Evolutionary conservation across 1,284 basidiomycete genomes (phyloP).

Genomic region (Fomitopsis pinicola): DNA sequence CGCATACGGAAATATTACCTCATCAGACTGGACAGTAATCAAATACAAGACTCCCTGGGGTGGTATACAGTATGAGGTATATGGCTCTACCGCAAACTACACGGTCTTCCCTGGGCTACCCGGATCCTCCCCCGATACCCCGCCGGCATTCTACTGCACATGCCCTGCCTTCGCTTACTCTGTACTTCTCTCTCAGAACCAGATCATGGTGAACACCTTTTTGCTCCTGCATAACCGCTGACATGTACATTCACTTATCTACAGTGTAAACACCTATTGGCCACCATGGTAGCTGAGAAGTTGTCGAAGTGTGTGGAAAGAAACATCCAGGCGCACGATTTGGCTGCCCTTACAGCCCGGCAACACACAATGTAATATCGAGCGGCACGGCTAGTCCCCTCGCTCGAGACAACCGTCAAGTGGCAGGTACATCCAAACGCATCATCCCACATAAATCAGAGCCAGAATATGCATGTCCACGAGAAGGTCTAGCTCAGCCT

Average conservation of each 20-base stretch:
- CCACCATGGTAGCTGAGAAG: slow-evolving; percentile 51
- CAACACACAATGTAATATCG: slow-evolving; percentile 7
- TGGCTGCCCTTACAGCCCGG: slow-evolving; percentile 28
- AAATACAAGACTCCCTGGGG: slow-evolving; percentile 55
- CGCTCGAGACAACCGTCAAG: no score
- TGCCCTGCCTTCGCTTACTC: slow-evolving; percentile 68
- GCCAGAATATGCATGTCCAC: no score
- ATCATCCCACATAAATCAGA: no score
- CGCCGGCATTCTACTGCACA: slow-evolving; percentile 55
- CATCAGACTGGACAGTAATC: slow-evolving; percentile 37
- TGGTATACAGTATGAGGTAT: slow-evolving; percentile 56
- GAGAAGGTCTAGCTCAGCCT: no score
- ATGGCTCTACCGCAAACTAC: slow-evolving; percentile 61
- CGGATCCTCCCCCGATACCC: slow-evolving; percentile 22
- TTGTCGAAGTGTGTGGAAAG: slow-evolving; percentile 49
- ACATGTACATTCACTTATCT: neutral
- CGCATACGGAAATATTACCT: neutral
- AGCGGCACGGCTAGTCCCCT: no score
- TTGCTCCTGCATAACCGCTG: neutral
- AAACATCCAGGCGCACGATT: slow-evolving; percentile 40
- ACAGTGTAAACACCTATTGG: slow-evolving; percentile 78
- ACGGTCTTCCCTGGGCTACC: slow-evolving; percentile 51
- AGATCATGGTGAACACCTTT: slow-evolving; percentile 51
- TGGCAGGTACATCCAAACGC: no score
- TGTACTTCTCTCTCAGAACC: slow-evolving; percentile 52